A percentile compares a stretch with the other conserved stretches of the same genome.
These are phyloP conservation scores for Penicillium olsonii DNA, from an alignment of 2,329 filamentous ascomycete species.

Conservation along the genomic window DNA sequence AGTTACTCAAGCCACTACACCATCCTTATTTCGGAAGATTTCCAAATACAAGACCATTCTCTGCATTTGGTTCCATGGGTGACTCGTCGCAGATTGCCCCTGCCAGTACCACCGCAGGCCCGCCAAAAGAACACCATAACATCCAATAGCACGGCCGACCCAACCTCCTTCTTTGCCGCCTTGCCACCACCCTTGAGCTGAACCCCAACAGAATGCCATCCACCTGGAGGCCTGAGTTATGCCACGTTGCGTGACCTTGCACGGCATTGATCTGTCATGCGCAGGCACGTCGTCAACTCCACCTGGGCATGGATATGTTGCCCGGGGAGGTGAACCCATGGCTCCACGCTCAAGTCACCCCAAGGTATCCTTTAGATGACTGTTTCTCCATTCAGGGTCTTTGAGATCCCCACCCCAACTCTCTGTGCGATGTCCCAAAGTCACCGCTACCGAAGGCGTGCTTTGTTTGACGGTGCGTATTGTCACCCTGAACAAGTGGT, in stretches of 20 bases:
- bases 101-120: conserved; percentile 1
- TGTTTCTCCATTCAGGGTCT: background rate
- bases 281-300: background rate
- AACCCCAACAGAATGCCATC: background rate
- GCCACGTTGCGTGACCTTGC: background rate
- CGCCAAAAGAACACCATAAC: background rate
- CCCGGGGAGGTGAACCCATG: background rate
- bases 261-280: background rate
- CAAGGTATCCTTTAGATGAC: background rate
- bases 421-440: background rate
- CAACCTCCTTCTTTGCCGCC: background rate
- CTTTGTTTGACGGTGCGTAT: background rate
- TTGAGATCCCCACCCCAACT: background rate
- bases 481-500: background rate
- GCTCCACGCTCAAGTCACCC: background rate
- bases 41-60: background rate
- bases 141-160: background rate
- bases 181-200: background rate
- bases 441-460: background rate
- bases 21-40: background rate
- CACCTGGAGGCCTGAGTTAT: background rate
- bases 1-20: too few relatives aligned
- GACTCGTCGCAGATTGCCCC: conserved; percentile 2
- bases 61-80: background rate
- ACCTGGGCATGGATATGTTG: background rate